Percentiles rank a stretch among this genome's conserved stretches.
These are phyloP conservation scores for Rhizopogon roseolus DNA, from an alignment of 768 basidiomycete species.

Conservation along the genomic window DNA sequence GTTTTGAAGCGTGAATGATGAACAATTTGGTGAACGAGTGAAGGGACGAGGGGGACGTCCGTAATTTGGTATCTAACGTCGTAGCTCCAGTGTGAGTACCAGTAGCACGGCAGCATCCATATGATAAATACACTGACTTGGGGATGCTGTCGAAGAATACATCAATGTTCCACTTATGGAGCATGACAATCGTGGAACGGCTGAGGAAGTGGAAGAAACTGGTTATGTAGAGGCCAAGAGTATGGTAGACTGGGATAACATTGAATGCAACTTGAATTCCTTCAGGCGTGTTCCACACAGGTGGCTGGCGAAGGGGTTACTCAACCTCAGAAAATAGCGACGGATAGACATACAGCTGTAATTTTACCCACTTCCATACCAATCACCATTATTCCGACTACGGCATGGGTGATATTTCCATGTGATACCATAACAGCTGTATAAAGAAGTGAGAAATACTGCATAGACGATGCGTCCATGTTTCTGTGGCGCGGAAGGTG, in stretches of 20 bases:
- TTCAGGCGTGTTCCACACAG: constrained; percentile 31
- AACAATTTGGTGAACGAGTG: constrained; percentile 52
- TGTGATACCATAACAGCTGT: constrained; percentile 64
- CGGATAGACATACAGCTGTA: constrained; percentile 25
- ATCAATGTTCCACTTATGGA: constrained; percentile 52
- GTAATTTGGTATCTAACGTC: constrained; percentile 46
- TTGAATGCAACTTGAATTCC: constrained; percentile 40
- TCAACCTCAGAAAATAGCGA: constrained; percentile 31
- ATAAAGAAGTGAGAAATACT: neutral
- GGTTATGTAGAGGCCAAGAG: constrained; percentile 48
- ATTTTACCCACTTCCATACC: constrained; percentile 23
- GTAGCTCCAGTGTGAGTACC: neutral
- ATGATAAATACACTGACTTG: constrained; percentile 33
- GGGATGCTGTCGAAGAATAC: constrained; percentile 43
- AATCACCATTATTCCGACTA: constrained; percentile 30
- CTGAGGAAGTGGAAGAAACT: constrained; percentile 38
- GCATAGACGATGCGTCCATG: neutral
- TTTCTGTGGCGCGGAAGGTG: neutral
- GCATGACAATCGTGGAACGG: constrained; percentile 41
- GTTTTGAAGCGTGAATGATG: constrained; percentile 38
- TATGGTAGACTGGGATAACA: constrained; percentile 59
- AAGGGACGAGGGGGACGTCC: constrained; percentile 44
- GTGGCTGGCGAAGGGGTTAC: constrained; percentile 36
- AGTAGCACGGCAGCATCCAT: neutral
- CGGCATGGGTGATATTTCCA: constrained; percentile 42